phyloP scores from a whole-genome alignment of 2,329 filamentous ascomycete species.

The Plenodomus tracheiphilus region DNA sequence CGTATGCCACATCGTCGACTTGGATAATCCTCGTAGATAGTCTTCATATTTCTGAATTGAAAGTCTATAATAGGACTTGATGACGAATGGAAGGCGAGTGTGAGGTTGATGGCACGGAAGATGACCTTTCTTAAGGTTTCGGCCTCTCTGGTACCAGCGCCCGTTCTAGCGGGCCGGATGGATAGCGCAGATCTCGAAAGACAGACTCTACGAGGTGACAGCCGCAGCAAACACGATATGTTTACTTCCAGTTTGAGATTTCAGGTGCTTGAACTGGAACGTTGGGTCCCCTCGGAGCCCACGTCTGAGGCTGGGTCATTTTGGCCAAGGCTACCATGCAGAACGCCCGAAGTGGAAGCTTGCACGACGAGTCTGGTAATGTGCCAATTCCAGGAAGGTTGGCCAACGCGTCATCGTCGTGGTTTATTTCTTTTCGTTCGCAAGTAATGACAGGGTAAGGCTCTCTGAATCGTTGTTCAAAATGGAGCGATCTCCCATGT shows the following conservation, averaged over 20 bases:
- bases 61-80: conserved; percentile 2
- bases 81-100: conserved; percentile 3
- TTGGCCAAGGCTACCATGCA: conserved; percentile 24
- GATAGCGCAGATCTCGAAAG: conserved; percentile 21
- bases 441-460: conserved; percentile 26
- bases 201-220: conserved; percentile 8
- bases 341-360: conserved; percentile 16
- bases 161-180: conserved; percentile 26
- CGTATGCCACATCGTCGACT: conserved; percentile 3
- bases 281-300: conserved; percentile 11
- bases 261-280: conserved; percentile 1
- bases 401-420: neutral
- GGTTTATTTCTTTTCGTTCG: conserved; percentile 6
- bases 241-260: conserved; percentile 13
- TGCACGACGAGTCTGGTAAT: conserved; percentile 7
- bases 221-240: conserved; percentile 2
- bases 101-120: conserved; percentile 6
- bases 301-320: conserved; percentile 7
- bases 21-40: neutral
- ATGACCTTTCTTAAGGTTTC: conserved; percentile 7
- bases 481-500: too few relatives aligned
- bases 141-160: conserved; percentile 8
- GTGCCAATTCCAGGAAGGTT: conserved; percentile 3
- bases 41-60: neutral
- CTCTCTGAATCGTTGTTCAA: conserved; percentile 5